Evolutionary conservation across 495 filamentous ascomycete genomes (phyloP), one percentile per base, ranked within the genome.

Genomic region (Aspergillus avenaceus): DNA sequence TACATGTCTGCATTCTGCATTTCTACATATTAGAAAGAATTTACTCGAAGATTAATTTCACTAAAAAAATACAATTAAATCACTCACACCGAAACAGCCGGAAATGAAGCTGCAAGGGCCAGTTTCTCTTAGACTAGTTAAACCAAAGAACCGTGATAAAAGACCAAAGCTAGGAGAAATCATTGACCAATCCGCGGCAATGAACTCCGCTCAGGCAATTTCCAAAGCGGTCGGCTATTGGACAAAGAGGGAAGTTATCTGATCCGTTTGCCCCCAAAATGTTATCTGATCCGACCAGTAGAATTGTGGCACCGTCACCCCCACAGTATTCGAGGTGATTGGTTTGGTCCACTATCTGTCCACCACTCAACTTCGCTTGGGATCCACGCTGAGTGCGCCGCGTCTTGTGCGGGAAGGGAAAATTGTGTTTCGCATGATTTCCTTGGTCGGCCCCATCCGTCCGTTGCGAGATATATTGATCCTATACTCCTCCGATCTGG

Each of bases 261-360:
- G 51, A 54, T 54, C 51, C 22, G 28, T 31, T 25, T 4, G 34
- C 8, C 19, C 22, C 38, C 23, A 27, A 43, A 19, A 12, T 34
- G 36, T 53, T 53, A 53, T 53, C 50, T 53, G 50, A 53, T 53
- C 50, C 50, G 50, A 14, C 26, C 36, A 36, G 29, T 27, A 21
- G 41, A 48, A 37, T 38, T 19, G 34, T 38, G 34, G 34, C 34
- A 23, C 21, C 13, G 25, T 11, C 24, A 43, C 24, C 25, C 24
- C 24, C 41, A 9, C 7, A 25, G 42, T n/a, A n/a, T n/a, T n/a
- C n/a, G 41, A 14, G 8, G 29, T 41, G 24, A 49, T 49, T 40
- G 47, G 47, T 23, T 16, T 18, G 38, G 7, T 41, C 16, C 9
- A 4, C 0, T 46, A 14, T 19, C 34, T 7, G 32, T 36, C 27